Base-by-base conservation (phyloP, 371 early-diverging fungal species). In the Mucor racemosus region DNA sequence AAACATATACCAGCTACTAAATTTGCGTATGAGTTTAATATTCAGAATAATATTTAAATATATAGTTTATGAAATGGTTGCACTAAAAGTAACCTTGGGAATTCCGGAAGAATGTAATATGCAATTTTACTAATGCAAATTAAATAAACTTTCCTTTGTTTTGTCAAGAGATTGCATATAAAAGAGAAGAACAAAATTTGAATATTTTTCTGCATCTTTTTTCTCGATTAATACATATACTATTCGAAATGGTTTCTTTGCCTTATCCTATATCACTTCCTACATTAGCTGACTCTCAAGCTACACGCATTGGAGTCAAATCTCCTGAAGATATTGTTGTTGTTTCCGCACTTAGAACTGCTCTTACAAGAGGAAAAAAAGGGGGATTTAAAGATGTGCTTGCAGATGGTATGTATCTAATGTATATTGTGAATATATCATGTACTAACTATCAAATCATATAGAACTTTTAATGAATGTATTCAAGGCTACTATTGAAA, bases 331-430 rank as follows among this genome's bases (percentile, higher is more conserved):
- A 94, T 72, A 88, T 94, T 36, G 94, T 94, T 64, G 90, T 94
- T 65, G 92, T 94, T 66, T 76, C 87, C 67, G 94, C 94, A 50
- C 80, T 92, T 71, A 94, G 98, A 75, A 94, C 97, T 26, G 92
- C 98, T 54, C 87, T 97, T 66, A 91, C 92, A 66, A 91, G 92
- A 65, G 93, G 94, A 44, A 90, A 92, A 74, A 94, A 93, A 85
- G 98, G 98, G 74, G 92, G 87, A 44, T 95, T 98, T 86, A 94
- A 94, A 77, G 97, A 96, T 72, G 91, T 94, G 50, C 88, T 90
- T 68, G 94, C 95, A 63, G 81, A 84, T 72, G 54, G 54, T 54
- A 33, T 26, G 34, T 31, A 11, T 54, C 5, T 14, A 21, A n/a
- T 42, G 11, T 40, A 13, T 7, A 26, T 40, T 39, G 39, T 5